Evolutionary conservation across 805 yeast genomes (phyloP), one percentile per base, ranked within the genome.

Genomic region (Priceomyces haplophilus): DNA sequence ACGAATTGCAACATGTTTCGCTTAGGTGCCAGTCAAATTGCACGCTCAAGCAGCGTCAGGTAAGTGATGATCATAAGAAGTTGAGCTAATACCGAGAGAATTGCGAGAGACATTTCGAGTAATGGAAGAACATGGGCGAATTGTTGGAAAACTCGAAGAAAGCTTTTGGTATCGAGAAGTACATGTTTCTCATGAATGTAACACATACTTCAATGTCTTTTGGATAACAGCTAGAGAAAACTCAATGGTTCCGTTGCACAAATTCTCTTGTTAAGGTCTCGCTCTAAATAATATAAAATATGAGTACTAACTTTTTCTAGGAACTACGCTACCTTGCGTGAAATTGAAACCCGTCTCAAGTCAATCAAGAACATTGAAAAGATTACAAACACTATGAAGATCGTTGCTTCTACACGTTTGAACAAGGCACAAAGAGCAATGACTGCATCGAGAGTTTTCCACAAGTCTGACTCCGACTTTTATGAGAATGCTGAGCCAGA

Each of bases 381-480:
- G 79, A 93, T 93, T 76, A 93, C 99, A 75, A 93, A 93, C 76
- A 93, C 99, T 71, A 93, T 93, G 98, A 93, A 90, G 79, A 85
- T 93, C 73, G 99, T 93, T 61, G 99, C 99, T 33, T 91, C 98
- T 33, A 93, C 99, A 57, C 85, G 97, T 75, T 81, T 93, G 68
- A 78, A 81, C 66, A 89, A 87, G 74, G 99, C 99, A 49, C 96
- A 89, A 73, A 86, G 84, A 69, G 96, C 97, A 48, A 91, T 89
- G 89, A 74, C 76, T 55, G 79, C 87, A 39, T 85, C 97, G 39
- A 83, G 95, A 68, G 84, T 80, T 48, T 91, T 87, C 78, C 83
- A 83, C 63, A 76, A 78, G 57, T 82, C 90, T 46, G 95, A 89
- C 62, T 56, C 75, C 49, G 88, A 85, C 64, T 88, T 93, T 57